Evolutionary conservation across 371 early-diverging fungal species (phyloP), one percentile per base, ranked within the genome.

Genomic region (Mortierella sp.): DNA sequence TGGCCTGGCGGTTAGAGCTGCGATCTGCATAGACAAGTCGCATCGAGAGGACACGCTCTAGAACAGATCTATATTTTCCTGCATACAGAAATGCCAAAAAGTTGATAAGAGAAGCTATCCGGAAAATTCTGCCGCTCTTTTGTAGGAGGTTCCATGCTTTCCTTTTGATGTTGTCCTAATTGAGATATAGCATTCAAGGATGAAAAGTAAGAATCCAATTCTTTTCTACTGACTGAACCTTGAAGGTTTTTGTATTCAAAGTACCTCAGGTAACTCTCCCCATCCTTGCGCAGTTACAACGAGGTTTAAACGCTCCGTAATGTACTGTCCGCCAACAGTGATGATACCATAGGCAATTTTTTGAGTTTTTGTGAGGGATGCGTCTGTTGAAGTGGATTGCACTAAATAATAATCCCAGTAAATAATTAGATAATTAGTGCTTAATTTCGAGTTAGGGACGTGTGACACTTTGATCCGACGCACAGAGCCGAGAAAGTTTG

Each of bases 41-140:
- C 94, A 96, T 91, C 0, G 89, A 87, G 47, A 97, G 85, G 13
- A 93, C 26, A 0, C 96, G 92, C 68, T 96, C 97, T 26, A 93
- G 66, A 6, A 95, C 59, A 3, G 93, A 87, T 43, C 93, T 91
- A 77, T 94, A 93, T 90, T 89, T 93, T 65, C 97, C 97, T 32
- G 91, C 90, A 58, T 89, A 90, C 45, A 97, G 82, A 74, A 96
- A 97, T 6, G 92, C 88, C 55, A 96, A 74, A 74, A 97, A 94
- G 83, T 97, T 97, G 31, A 92, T 49, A 42, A 95, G 68, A 4
- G 93, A 87, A 12, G 90, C 85, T 29, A 88, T 83, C 64, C 90
- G 86, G 85, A 88, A 90, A n/a, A 87, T 72, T 22, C 88, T 87
- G 79, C 95, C 95, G 3, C 87, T 82, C 23, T 87, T 82, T 74